Conservation (phyloP, 2,329 filamentous ascomycete genomes). For the Neurospora sp. region DNA sequence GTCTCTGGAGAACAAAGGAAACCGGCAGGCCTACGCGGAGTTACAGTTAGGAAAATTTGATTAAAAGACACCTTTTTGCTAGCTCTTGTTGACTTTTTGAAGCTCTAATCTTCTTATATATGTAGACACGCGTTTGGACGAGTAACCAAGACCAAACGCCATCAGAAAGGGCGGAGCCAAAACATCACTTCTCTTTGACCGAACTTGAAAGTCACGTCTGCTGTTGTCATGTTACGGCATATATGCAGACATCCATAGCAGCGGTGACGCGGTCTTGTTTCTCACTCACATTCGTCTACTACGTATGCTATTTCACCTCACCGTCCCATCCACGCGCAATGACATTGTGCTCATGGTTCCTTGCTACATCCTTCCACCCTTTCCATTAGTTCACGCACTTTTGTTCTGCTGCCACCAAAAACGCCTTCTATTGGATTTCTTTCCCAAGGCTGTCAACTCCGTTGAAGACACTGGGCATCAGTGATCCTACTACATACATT, state of each 20-base stretch:
- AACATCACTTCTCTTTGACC: neutral
- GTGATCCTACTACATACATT: neutral
- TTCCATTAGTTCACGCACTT: neutral
- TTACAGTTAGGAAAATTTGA: neutral
- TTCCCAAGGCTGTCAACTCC: neutral
- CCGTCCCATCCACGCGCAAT: neutral
- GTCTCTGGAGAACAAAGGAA: neutral
- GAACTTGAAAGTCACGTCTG: neutral
- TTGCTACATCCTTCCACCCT: neutral
- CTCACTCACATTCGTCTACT: neutral
- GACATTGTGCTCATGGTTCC: neutral
- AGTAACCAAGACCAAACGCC: neutral
- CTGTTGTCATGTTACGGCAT: neutral
- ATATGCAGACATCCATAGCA: neutral
- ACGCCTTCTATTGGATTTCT: neutral
- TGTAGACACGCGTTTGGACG: neutral
- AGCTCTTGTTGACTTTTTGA: neutral
- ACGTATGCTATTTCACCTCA: neutral
- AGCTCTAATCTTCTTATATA: neutral
- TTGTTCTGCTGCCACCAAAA: neutral
- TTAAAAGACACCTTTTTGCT: neutral
- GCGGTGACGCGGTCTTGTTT: neutral
- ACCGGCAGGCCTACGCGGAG: neutral
- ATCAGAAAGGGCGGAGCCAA: neutral
- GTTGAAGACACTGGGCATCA: neutral